Conservation (phyloP, 2,329 filamentous ascomycete genomes). For the Trichoderma gracile region DNA sequence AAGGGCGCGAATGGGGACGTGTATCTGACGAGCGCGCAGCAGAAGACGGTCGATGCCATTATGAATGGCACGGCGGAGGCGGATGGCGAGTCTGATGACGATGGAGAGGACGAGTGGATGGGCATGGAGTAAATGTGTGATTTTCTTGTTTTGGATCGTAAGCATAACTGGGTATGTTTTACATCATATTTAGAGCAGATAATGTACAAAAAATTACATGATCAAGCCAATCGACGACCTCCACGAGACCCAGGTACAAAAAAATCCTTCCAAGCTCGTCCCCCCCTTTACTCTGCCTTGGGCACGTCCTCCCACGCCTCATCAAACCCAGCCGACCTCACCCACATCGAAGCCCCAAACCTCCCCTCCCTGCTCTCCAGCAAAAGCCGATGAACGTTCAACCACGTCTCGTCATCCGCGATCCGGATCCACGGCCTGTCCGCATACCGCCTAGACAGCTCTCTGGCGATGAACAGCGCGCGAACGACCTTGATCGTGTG, state of each 20-base stretch:
- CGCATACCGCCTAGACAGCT: slow-evolving; percentile 48
- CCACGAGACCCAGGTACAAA: too few species aligned
- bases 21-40: slow-evolving; percentile 20
- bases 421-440: slow-evolving; percentile 54
- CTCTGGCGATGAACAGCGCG: slow-evolving; percentile 65
- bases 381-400: slow-evolving; percentile 60
- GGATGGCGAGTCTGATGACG: slow-evolving; percentile 42
- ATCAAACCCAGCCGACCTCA: slow-evolving; percentile 62
- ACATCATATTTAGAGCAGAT: slow-evolving; percentile 7
- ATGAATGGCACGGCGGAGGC: slow-evolving; percentile 38
- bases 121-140: slow-evolving; percentile 50
- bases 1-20: slow-evolving; percentile 20
- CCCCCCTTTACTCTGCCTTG: slow-evolving; percentile 5
- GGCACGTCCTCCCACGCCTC: slow-evolving; percentile 58
- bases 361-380: slow-evolving; percentile 60
- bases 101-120: slow-evolving; percentile 46
- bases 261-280: too few species aligned
- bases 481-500: slow-evolving; percentile 76
- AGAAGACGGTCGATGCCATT: slow-evolving; percentile 34
- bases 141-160: not conserved
- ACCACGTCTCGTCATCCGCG: slow-evolving; percentile 59
- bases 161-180: slow-evolving; percentile 12
- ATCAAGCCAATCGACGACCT: too few species aligned
- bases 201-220: not conserved
- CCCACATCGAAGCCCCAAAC: slow-evolving; percentile 59